Conservation (phyloP, 2,329 filamentous ascomycete genomes). For the Neofusicoccum umdonicola region DNA sequence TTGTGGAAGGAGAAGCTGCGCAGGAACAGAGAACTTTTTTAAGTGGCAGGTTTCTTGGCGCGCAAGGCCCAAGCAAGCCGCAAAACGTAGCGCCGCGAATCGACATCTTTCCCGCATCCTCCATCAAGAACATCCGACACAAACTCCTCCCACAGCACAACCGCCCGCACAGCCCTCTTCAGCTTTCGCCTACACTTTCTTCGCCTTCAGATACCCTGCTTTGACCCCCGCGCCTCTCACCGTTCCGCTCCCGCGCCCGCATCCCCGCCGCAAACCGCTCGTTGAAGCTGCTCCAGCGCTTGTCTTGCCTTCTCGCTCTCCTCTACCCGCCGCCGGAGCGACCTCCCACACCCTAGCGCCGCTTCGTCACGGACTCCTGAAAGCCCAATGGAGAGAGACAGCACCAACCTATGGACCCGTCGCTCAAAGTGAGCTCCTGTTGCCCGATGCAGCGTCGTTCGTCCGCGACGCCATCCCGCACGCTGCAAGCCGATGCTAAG, state of each 20-base stretch:
- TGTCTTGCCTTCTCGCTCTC: slow-evolving; percentile 1
- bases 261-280: neutral
- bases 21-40: slow-evolving; percentile 17
- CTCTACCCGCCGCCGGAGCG: slow-evolving; percentile 5
- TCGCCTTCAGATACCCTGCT: neutral
- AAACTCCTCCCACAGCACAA: slow-evolving; percentile 6
- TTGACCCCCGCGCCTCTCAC: neutral
- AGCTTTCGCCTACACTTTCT: neutral
- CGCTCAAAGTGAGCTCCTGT: slow-evolving; percentile 68
- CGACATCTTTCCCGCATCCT: slow-evolving; percentile 19
- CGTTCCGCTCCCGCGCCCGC: neutral
- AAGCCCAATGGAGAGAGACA: slow-evolving; percentile 39
- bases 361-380: neutral
- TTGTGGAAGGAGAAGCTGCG: slow-evolving; percentile 35
- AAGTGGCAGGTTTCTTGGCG: slow-evolving; percentile 16
- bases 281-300: slow-evolving; percentile 12
- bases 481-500: slow-evolving; percentile 18
- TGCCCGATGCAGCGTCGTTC: neutral
- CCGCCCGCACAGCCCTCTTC: neutral
- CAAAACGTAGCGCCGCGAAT: slow-evolving; percentile 17
- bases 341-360: slow-evolving; percentile 2
- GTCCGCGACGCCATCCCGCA: slow-evolving; percentile 22
- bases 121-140: slow-evolving; percentile 14
- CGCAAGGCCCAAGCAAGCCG: slow-evolving; percentile 5
- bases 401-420: slow-evolving; percentile 67